phyloP scores from a whole-genome alignment of 768 basidiomycete species.

The Russula abietina region DNA sequence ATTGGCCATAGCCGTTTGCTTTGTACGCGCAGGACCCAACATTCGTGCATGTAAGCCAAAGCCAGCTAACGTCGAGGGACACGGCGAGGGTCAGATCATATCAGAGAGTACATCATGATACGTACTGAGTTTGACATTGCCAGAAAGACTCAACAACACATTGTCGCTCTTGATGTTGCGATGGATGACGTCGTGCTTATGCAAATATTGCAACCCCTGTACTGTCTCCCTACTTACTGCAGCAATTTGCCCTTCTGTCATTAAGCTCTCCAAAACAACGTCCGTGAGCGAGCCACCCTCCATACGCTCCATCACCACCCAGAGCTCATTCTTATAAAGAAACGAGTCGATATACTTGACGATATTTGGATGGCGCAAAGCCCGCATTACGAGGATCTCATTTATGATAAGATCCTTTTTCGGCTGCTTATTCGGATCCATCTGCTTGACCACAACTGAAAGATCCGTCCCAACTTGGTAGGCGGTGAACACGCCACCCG shows the following conservation, averaged over 20 bases:
- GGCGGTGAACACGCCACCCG: conserved; percentile 96
- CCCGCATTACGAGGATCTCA: conserved; percentile 98
- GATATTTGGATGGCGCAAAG: conserved; percentile 95
- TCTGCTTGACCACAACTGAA: conserved; percentile 98
- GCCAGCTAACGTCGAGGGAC: conserved; percentile 55
- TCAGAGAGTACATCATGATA: conserved; percentile 26
- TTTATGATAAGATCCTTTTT: conserved; percentile 99
- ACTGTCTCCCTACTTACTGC: conserved; percentile 91
- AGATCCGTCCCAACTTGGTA: conserved; percentile 94
- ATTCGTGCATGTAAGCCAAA: conserved; percentile 99
- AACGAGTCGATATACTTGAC: conserved; percentile 99
- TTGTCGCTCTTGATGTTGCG: conserved; percentile 99
- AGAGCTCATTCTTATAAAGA: conserved; percentile 94
- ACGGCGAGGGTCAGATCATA: not conserved
- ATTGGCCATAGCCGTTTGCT: conserved; percentile 97
- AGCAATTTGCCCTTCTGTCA: conserved; percentile 98
- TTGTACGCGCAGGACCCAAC: conserved; percentile 72
- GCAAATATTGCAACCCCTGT: conserved; percentile 91
- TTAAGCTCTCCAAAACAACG: conserved; percentile 93
- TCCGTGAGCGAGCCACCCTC: conserved; percentile 93
- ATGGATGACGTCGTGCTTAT: conserved; percentile 95
- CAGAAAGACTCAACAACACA: conserved; percentile 83
- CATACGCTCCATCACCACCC: conserved; percentile 99
- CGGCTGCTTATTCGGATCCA: conserved; percentile 99
- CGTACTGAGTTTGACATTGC: conserved; percentile 97